These are phyloP conservation scores for Chlorella ohadii DNA, from an alignment of 139 green algal genomes.

Conservation along the genomic window DNA sequence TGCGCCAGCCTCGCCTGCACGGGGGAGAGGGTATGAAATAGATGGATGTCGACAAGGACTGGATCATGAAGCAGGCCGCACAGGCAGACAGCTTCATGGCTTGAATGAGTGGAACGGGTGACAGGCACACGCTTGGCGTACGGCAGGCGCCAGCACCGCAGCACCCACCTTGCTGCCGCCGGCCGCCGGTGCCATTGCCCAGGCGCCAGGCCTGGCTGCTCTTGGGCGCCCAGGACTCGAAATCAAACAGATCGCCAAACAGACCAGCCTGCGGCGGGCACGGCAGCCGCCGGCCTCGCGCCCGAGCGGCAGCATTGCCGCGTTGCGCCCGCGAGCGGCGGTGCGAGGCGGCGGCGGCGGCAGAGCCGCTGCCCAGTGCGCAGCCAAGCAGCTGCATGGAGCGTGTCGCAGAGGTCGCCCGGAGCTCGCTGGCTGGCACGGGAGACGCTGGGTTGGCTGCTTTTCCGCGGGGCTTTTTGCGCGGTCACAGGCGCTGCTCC, in stretches of 20 bases:
- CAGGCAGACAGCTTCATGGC: no score
- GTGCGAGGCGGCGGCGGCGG: background rate
- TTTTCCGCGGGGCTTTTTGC: background rate
- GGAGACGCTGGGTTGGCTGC: background rate
- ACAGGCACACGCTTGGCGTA: no score
- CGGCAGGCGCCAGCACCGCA: no score
- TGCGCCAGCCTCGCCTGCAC: slow-evolving; percentile 1
- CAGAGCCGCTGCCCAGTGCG: no score
- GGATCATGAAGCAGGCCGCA: no score
- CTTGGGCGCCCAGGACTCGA: slow-evolving; percentile 36
- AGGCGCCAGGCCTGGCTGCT: slow-evolving; percentile 11
- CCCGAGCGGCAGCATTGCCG: no score
- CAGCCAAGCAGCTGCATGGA: background rate
- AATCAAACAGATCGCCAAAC: slow-evolving; percentile 39
- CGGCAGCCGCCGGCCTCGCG: background rate
- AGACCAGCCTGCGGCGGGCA: background rate
- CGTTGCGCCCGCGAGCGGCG: background rate
- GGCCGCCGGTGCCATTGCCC: background rate
- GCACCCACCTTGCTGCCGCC: background rate
- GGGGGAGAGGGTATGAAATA: background rate
- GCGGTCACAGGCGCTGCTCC: no score
- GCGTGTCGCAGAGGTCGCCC: background rate
- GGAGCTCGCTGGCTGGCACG: background rate
- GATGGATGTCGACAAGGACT: no score
- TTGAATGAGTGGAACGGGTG: no score